Evolutionary conservation across 2,329 filamentous ascomycete genomes (phyloP).

Genomic region (Ploettnerulaceae sp.): DNA sequence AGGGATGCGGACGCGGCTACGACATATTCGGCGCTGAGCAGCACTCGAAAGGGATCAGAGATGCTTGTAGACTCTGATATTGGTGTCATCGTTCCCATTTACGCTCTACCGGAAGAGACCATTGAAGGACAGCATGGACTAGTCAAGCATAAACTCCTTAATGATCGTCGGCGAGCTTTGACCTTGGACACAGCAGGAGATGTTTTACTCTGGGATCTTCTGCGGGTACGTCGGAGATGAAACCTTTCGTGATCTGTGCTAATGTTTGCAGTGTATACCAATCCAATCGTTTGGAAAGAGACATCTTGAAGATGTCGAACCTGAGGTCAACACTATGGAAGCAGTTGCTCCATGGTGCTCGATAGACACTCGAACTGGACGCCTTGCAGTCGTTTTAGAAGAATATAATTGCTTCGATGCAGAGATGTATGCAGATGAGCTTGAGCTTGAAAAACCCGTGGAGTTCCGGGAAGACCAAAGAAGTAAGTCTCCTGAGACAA

Average conservation of each 20-base stretch:
- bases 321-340: conserved; percentile 79
- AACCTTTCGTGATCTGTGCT: conserved; percentile 24
- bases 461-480: conserved; percentile 91
- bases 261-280: conserved; percentile 62
- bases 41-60: conserved; percentile 53
- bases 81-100: conserved; percentile 55
- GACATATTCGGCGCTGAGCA: conserved; percentile 42
- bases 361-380: conserved; percentile 88
- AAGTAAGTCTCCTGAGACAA: conserved; percentile 53
- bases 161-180: conserved; percentile 82
- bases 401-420: conserved; percentile 97
- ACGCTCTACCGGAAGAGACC: conserved; percentile 67
- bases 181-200: conserved; percentile 94
- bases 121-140: conserved; percentile 94
- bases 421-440: conserved; percentile 92
- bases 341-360: conserved; percentile 95
- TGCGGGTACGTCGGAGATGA: conserved; percentile 54
- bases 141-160: conserved; percentile 87
- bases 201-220: conserved; percentile 89
- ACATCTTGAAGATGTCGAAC: conserved; percentile 87
- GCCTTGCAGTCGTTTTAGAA: conserved; percentile 84
- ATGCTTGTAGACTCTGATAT: conserved; percentile 46
- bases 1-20: conserved; percentile 53
- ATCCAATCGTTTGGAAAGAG: conserved; percentile 91
- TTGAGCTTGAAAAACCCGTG: conserved; percentile 65